These are phyloP conservation scores for Acanthochlamys bracteata DNA, from an alignment of 106 monocot genomes.

Conservation along the genomic window DNA sequence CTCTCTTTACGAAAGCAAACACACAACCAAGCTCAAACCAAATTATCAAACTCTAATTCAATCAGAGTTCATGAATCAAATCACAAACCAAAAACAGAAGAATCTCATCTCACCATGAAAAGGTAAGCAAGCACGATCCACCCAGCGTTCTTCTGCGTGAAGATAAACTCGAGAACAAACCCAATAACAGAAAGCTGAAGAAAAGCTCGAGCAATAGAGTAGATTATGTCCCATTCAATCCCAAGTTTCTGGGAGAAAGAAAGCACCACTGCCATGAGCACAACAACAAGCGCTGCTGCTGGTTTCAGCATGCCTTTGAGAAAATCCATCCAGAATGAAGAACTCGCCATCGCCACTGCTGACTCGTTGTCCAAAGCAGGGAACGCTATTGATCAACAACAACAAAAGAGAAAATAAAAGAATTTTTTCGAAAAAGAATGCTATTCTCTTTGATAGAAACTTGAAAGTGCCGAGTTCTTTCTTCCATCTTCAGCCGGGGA, in stretches of 20 bases:
- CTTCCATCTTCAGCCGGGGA: no score
- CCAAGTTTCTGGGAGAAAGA: slow-evolving; percentile 63
- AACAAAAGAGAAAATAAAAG: no score
- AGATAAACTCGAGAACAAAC: slow-evolving; percentile 94
- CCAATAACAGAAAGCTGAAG: slow-evolving; percentile 87
- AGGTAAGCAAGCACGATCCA: slow-evolving; percentile 91
- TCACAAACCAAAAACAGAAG: not conserved
- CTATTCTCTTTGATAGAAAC: no score
- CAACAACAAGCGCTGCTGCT: slow-evolving; percentile 53
- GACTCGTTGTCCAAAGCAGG: no score
- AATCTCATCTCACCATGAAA: slow-evolving; percentile 53
- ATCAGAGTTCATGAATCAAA: not conserved
- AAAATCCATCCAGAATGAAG: slow-evolving; percentile 56
- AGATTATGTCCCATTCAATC: slow-evolving; percentile 75
- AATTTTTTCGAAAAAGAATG: no score
- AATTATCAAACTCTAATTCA: not conserved
- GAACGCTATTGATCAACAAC: no score
- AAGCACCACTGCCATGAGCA: slow-evolving; percentile 56
- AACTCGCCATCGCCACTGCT: not conserved
- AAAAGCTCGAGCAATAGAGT: slow-evolving; percentile 61
- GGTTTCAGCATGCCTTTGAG: slow-evolving; percentile 87
- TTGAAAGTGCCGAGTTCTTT: no score
- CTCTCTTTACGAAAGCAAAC: no score
- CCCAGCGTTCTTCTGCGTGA: slow-evolving; percentile 64
- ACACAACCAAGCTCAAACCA: no score